Evolutionary conservation across 495 filamentous ascomycete species (phyloP).

Genomic region (Hyaloscypha variabilis): DNA sequence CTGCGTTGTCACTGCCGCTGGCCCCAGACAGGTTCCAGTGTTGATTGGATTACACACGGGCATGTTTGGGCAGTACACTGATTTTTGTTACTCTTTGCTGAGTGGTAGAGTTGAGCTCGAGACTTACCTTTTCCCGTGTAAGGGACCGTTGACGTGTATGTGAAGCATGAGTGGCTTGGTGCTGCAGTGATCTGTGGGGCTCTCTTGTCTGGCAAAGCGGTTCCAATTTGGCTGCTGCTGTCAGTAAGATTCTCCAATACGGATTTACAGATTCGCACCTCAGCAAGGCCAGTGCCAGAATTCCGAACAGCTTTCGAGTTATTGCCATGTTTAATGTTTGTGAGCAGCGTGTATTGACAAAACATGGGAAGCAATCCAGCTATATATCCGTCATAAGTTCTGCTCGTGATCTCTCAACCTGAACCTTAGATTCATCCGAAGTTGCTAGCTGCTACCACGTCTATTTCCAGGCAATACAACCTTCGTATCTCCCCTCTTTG

Average conservation of each 20-base stretch:
- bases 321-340: constrained; percentile 8
- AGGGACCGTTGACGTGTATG: constrained; percentile 21
- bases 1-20: background rate
- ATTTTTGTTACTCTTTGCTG: too few species aligned
- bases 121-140: constrained; percentile 20
- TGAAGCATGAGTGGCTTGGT: constrained; percentile 21
- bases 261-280: too few species aligned
- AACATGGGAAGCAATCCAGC: background rate
- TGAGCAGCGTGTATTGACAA: background rate
- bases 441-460: background rate
- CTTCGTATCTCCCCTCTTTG: background rate
- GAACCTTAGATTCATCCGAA: constrained; percentile 12
- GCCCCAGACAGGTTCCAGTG: background rate
- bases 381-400: constrained; percentile 8
- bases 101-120: too few species aligned
- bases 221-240: constrained; percentile 7
- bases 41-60: constrained; percentile 4
- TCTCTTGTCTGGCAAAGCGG: constrained; percentile 15
- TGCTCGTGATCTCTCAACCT: background rate
- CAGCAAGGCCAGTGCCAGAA: constrained; percentile 13
- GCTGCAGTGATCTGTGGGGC: background rate
- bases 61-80: constrained; percentile 17
- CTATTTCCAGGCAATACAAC: background rate
- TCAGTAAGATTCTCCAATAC: background rate
- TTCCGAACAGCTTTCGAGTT: background rate